A percentile compares a stretch with the other conserved stretches of the same genome.
phyloP scores from a whole-genome alignment of 441 rosid genomes.

The Eutrema salsugineum region DNA sequence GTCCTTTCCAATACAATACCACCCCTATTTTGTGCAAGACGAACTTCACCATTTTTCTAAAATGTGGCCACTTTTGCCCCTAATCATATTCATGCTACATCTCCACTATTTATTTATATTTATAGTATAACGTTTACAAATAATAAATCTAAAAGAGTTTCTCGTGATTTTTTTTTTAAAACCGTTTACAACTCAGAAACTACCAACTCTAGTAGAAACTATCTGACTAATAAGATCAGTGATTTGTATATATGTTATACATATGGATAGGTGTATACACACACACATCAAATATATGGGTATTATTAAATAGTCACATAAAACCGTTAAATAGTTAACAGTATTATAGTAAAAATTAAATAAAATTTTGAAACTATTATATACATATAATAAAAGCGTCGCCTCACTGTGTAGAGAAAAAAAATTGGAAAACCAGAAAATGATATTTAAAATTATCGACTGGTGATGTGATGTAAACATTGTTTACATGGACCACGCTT shows the following conservation, averaged over 20 bases:
- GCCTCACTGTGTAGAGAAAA: slow-evolving; percentile 1
- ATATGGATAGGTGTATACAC: background rate
- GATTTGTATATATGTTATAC: background rate
- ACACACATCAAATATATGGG: background rate
- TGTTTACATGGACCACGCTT: slow-evolving; percentile 29
- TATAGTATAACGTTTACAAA: slow-evolving; percentile 3
- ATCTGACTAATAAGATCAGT: background rate
- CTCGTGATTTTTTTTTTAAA: background rate
- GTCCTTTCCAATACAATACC: slow-evolving; percentile 28
- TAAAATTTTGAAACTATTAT: background rate
- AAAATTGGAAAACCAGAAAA: background rate
- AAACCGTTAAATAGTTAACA: background rate
- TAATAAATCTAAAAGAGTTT: slow-evolving; percentile 2
- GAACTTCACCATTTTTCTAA: slow-evolving; percentile 12
- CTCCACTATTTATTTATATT: background rate
- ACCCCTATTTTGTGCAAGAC: slow-evolving; percentile 28
- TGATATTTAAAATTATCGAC: background rate
- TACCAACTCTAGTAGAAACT: background rate
- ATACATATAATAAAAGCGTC: background rate
- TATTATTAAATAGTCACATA: background rate
- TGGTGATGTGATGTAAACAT: slow-evolving; percentile 33
- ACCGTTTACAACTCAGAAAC: background rate
- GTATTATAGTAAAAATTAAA: background rate
- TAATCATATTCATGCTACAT: slow-evolving; percentile 6
- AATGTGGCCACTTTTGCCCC: background rate